Evolutionary conservation across 768 basidiomycete species (phyloP).

Genomic region (Boletus patriciae): DNA sequence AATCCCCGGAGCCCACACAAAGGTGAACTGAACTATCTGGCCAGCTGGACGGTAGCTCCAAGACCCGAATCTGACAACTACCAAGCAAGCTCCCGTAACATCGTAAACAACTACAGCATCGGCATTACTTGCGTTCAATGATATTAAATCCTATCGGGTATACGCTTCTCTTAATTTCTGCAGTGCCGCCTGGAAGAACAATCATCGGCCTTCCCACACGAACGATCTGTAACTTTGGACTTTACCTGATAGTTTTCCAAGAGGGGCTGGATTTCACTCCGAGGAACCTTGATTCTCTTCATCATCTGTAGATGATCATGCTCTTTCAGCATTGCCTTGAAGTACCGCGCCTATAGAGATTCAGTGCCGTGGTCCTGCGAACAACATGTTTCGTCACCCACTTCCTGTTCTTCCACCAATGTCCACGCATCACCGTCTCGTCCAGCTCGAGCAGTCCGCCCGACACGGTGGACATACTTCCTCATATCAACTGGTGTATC

Average conservation of each 20-base stretch:
- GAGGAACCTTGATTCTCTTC: slow-evolving; percentile 63
- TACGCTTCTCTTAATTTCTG: slow-evolving; percentile 29
- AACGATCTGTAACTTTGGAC: background rate
- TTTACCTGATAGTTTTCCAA: slow-evolving; percentile 67
- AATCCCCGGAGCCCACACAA: too few species aligned
- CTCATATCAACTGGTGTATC: slow-evolving; percentile 97
- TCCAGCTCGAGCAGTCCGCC: slow-evolving; percentile 93
- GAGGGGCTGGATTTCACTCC: slow-evolving; percentile 58
- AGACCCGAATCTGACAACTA: too few species aligned
- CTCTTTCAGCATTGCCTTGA: slow-evolving; percentile 77
- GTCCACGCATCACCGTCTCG: slow-evolving; percentile 89
- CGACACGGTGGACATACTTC: slow-evolving; percentile 97
- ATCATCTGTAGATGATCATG: slow-evolving; percentile 70
- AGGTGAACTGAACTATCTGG: too few species aligned
- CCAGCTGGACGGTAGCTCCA: too few species aligned
- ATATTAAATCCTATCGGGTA: slow-evolving; percentile 11
- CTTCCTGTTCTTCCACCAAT: slow-evolving; percentile 93
- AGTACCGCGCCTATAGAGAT: slow-evolving; percentile 68
- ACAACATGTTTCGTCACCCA: slow-evolving; percentile 25
- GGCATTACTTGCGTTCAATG: background rate
- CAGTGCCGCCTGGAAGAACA: slow-evolving; percentile 29
- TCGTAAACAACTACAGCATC: background rate
- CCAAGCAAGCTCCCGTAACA: background rate
- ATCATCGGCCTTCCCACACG: slow-evolving; percentile 1
- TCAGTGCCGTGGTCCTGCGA: background rate